Percentiles rank a stretch among this genome's conserved stretches.
Evolutionary conservation across 192 early-diverging fungal genomes (phyloP).

Genomic region (Coemansia sp.): DNA sequence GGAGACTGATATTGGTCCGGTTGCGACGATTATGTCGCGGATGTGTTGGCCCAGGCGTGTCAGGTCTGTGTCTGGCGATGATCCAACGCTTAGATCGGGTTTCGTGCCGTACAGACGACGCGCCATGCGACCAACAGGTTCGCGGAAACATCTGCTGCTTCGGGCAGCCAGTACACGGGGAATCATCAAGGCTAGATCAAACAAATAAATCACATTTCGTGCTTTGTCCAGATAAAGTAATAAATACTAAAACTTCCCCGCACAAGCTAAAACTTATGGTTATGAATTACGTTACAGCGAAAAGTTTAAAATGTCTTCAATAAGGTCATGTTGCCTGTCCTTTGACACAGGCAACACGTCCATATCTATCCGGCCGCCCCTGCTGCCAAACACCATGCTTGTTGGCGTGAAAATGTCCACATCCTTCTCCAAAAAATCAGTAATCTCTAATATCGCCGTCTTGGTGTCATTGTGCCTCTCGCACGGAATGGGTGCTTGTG

Average conservation of each 20-base stretch:
- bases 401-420: conserved; percentile 43
- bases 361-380: neutral
- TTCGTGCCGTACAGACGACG: neutral
- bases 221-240: too few relatives aligned
- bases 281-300: neutral
- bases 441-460: conserved; percentile 35
- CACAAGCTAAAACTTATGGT: too few relatives aligned
- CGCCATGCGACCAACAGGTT: neutral
- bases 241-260: too few relatives aligned
- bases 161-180: neutral
- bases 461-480: neutral
- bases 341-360: neutral
- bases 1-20: conserved; percentile 74
- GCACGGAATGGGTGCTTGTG: neutral
- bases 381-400: neutral
- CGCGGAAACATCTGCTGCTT: neutral
- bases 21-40: conserved; percentile 54
- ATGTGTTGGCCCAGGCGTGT: conserved; percentile 58
- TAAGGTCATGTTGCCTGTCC: conserved; percentile 22
- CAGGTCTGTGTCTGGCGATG: conserved; percentile 6
- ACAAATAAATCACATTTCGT: too few relatives aligned
- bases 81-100: neutral
- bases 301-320: conserved; percentile 32
- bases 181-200: neutral
- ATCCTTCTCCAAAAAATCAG: conserved; percentile 37